A percentile compares a stretch with the other conserved stretches of the same genome.
phyloP scores from a whole-genome alignment of 495 filamentous ascomycete species.

The Haplographium delicatum region DNA sequence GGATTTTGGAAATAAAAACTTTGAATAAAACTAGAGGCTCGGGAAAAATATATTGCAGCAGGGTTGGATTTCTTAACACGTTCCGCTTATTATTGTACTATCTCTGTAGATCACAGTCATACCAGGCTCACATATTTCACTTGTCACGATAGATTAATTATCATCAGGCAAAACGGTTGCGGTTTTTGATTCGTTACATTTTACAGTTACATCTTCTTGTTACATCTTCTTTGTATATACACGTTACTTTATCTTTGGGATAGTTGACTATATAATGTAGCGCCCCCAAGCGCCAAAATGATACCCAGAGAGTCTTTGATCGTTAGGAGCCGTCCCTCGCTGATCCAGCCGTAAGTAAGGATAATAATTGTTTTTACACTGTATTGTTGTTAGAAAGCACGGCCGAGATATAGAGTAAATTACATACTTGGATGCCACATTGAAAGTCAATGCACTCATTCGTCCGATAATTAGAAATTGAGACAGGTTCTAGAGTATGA shows the following conservation, averaged over 20 bases:
- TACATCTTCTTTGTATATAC: neutral
- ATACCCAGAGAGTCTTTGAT: constrained; percentile 21
- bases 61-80: neutral
- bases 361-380: constrained; percentile 28
- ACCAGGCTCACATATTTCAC: neutral
- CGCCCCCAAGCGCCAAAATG: constrained; percentile 23
- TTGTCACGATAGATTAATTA: neutral
- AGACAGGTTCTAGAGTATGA: constrained; percentile 19
- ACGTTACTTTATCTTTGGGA: constrained; percentile 13
- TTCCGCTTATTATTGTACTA: neutral
- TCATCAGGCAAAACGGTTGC: too few relatives aligned
- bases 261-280: constrained; percentile 25
- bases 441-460: constrained; percentile 27
- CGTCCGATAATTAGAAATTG: constrained; percentile 27
- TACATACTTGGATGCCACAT: constrained; percentile 26
- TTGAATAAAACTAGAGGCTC: neutral
- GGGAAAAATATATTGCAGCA: too few relatives aligned
- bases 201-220: neutral
- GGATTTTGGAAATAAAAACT: neutral
- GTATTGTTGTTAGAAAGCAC: neutral
- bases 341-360: constrained; percentile 25
- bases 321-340: constrained; percentile 20
- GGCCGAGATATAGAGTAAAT: neutral
- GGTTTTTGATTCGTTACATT: too few relatives aligned
- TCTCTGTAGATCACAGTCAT: too few relatives aligned